Percentiles rank a stretch among this genome's conserved stretches.
Evolutionary conservation across 805 yeast genomes (phyloP).

Genomic region (Trichomonascus vanleenenianus): DNA sequence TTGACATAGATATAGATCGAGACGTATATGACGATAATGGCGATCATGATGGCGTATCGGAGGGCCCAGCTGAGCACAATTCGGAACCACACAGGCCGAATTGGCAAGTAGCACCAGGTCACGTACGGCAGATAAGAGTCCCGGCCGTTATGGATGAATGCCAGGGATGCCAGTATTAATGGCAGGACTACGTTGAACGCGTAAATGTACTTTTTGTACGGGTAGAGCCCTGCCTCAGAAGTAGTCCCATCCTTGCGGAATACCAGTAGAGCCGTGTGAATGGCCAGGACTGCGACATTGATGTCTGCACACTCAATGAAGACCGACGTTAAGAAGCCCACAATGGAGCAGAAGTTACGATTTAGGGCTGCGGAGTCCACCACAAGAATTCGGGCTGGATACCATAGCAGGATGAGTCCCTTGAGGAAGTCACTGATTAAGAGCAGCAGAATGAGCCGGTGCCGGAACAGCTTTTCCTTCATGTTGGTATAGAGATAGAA

Average conservation of each 20-base stretch:
- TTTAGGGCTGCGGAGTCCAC: constrained; percentile 39
- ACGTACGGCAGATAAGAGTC: constrained; percentile 47
- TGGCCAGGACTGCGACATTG: constrained; percentile 73
- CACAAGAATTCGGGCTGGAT: constrained; percentile 51
- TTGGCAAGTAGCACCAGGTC: constrained; percentile 73
- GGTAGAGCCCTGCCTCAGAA: constrained; percentile 70
- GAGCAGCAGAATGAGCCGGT: constrained; percentile 51
- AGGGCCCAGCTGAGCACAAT: constrained; percentile 76
- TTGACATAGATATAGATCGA: constrained; percentile 65
- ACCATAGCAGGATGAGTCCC: constrained; percentile 58
- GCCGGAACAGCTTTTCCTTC: constrained; percentile 22
- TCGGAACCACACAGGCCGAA: constrained; percentile 64
- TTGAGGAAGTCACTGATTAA: constrained; percentile 70
- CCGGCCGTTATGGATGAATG: constrained; percentile 51
- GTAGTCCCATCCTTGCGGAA: constrained; percentile 49
- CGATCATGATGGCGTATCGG: constrained; percentile 56
- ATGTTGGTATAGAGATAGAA: constrained; percentile 42
- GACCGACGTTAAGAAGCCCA: constrained; percentile 76
- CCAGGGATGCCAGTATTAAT: constrained; percentile 58
- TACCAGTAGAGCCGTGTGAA: constrained; percentile 70
- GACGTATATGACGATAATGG: constrained; percentile 57
- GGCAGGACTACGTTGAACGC: constrained; percentile 54
- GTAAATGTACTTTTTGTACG: constrained; percentile 51
- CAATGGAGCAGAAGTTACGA: constrained; percentile 47
- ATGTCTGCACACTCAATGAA: constrained; percentile 82